Evolutionary conservation across 345 rosid species (phyloP), one percentile per base, ranked within the genome.

Genomic region (Geranium rotundifolium): DNA sequence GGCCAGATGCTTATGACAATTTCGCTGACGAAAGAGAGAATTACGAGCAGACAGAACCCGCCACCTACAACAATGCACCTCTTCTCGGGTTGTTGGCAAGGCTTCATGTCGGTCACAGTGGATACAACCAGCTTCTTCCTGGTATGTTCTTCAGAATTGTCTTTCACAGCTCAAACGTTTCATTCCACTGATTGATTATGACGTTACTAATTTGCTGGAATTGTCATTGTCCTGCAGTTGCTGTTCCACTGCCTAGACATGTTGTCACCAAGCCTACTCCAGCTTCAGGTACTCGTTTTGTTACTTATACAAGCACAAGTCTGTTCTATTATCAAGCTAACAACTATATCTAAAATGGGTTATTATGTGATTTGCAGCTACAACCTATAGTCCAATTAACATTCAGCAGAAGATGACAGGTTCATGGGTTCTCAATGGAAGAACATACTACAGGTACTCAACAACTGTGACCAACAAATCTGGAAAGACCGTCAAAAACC

Each of bases 21-120:
- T 95, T 95, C 65, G 95, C 95, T 52, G 99, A 95, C 57, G 75
- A 82, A 67, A 88, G 99, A 69, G 95, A 90, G 60, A 90, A 95
- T 68, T 95, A 90, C 63, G 85, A 95, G 72, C 99, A 93, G 73
- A 90, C 99, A 13, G 99, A 93, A 75, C 99, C 99, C 17, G 97
- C 99, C 39, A 90, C 97, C 58, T 95, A 95, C 78, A 95, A 90
- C 79, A 95, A 95, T 68, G 97, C 99, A 62, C 99, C 97, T 16
- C 78, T 95, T 5, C 81, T 90, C 15, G 99, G 99, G 58, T 75
- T 88, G 65, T 73, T 95, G 73, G 99, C 99, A 34, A 74, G 97
- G n/a, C 73, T 93, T 13, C 62, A 71, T 65, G 83, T 79, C 54
- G 97, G 95, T 19, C 87, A 77, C 23, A 70, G 86, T 0, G 87